Percentiles rank a stretch among this genome's conserved stretches.
Evolutionary conservation across 1,284 basidiomycete genomes (phyloP).

Genomic region (Stereum hirsutum): DNA sequence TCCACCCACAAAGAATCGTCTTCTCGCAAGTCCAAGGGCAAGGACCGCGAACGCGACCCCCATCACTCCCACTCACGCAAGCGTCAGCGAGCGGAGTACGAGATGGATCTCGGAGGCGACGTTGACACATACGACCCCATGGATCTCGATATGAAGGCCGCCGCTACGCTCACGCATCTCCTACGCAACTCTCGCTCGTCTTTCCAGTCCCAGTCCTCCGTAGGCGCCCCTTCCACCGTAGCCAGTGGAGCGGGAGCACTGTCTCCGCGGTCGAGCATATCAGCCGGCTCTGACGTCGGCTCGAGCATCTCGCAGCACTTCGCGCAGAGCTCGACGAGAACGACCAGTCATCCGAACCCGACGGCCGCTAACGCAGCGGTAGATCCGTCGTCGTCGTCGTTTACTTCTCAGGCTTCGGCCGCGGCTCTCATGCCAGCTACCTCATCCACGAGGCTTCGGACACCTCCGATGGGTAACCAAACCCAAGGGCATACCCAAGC

Average conservation of each 20-base stretch:
- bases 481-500: background rate
- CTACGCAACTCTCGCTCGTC: slow-evolving; percentile 54
- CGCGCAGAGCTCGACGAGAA: slow-evolving; percentile 52
- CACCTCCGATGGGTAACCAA: slow-evolving; percentile 17
- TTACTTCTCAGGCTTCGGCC: slow-evolving; percentile 11
- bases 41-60: slow-evolving; percentile 23
- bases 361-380: slow-evolving; percentile 21
- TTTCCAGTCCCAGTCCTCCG: no score
- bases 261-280: slow-evolving; percentile 63
- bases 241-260: slow-evolving; percentile 44
- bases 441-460: slow-evolving; percentile 17
- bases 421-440: no score
- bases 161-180: slow-evolving; percentile 66
- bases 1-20: slow-evolving; percentile 24
- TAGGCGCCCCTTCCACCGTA: no score
- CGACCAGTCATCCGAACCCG: slow-evolving; percentile 24
- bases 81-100: no score
- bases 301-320: slow-evolving; percentile 52
- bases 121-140: slow-evolving; percentile 23
- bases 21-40: slow-evolving; percentile 31
- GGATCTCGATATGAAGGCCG: slow-evolving; percentile 69
- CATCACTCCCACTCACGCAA: no score
- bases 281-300: slow-evolving; percentile 37
- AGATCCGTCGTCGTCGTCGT: no score
- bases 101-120: no score